phyloP scores from a whole-genome alignment of 2,329 filamentous ascomycete genomes.

The Sclerotinia trifoliorum region DNA sequence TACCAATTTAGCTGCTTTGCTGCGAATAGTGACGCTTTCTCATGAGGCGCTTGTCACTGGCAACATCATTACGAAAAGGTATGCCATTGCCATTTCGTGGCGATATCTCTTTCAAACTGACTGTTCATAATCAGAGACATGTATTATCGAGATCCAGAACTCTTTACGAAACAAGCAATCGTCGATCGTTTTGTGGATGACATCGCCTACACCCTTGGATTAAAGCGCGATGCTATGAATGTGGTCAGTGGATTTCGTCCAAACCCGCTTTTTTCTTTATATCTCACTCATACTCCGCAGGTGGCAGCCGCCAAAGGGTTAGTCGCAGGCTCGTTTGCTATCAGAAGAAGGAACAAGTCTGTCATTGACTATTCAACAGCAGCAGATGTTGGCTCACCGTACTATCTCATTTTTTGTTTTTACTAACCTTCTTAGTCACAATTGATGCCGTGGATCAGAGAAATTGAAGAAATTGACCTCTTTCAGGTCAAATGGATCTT shows the following conservation, averaged over 20 bases:
- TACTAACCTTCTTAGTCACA: slow-evolving; percentile 48
- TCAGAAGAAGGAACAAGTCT: slow-evolving; percentile 49
- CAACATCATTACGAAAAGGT: slow-evolving; percentile 62
- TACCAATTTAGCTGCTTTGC: slow-evolving; percentile 49
- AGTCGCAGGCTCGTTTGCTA: slow-evolving; percentile 56
- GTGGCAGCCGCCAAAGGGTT: slow-evolving; percentile 73
- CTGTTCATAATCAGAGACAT: slow-evolving; percentile 59
- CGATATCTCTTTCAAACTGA: background rate
- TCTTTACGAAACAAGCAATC: slow-evolving; percentile 67
- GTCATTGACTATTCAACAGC: slow-evolving; percentile 43
- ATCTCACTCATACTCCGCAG: slow-evolving; percentile 43
- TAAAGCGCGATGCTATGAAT: slow-evolving; percentile 64
- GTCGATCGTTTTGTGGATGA: slow-evolving; percentile 75
- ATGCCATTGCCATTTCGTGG: slow-evolving; percentile 21
- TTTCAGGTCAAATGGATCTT: slow-evolving; percentile 60
- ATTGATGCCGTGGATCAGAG: slow-evolving; percentile 56
- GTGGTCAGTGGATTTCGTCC: slow-evolving; percentile 53
- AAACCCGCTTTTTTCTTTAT: background rate
- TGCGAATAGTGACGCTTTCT: slow-evolving; percentile 58
- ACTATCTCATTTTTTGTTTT: background rate
- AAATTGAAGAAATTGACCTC: slow-evolving; percentile 53
- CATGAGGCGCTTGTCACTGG: slow-evolving; percentile 58
- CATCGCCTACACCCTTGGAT: slow-evolving; percentile 65
- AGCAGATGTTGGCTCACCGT: slow-evolving; percentile 40
- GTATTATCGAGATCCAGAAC: slow-evolving; percentile 71